Evolutionary conservation across 1,139 yeast genomes (phyloP).

Genomic region (Spencermartinsiella ligniputridi): DNA sequence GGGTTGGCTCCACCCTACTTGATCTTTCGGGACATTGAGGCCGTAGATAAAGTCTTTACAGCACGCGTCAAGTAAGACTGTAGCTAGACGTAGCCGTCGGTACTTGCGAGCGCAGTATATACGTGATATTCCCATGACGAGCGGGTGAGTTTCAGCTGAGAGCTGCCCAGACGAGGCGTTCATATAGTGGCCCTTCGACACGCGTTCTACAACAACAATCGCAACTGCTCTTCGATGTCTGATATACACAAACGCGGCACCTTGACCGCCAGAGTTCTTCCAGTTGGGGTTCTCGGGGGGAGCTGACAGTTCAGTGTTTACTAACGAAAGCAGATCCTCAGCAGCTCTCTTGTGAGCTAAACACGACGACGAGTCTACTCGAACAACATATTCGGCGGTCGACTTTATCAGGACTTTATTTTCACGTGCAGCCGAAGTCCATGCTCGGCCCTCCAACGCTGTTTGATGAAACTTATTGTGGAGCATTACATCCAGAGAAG

Average conservation of each 20-base stretch:
- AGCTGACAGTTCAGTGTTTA: constrained; percentile 58
- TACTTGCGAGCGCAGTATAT: constrained; percentile 57
- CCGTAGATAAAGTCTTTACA: constrained; percentile 50
- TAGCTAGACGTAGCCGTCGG: constrained; percentile 51
- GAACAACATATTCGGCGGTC: constrained; percentile 24
- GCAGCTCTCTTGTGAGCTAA: constrained; percentile 33
- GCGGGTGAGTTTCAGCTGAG: constrained; percentile 1
- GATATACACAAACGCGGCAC: constrained; percentile 46
- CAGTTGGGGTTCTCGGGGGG: constrained; percentile 49
- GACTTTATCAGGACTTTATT: constrained; percentile 8
- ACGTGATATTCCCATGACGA: constrained; percentile 55
- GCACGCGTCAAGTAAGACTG: constrained; percentile 41
- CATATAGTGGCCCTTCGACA: constrained; percentile 46
- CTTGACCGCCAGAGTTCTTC: constrained; percentile 31
- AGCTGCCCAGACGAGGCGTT: constrained; percentile 31
- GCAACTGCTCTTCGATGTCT: constrained; percentile 44
- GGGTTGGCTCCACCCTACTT: constrained; percentile 71
- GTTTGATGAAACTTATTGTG: constrained; percentile 42
- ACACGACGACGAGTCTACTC: constrained; percentile 29
- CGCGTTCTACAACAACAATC: constrained; percentile 43
- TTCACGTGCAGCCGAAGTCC: constrained; percentile 46
- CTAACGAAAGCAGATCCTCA: constrained; percentile 43
- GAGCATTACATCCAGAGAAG: constrained; percentile 42
- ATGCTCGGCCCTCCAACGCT: constrained; percentile 43
- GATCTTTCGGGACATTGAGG: constrained; percentile 36